Evolutionary conservation across 345 rosid species (phyloP).

Genomic region (Populus davidiana): DNA sequence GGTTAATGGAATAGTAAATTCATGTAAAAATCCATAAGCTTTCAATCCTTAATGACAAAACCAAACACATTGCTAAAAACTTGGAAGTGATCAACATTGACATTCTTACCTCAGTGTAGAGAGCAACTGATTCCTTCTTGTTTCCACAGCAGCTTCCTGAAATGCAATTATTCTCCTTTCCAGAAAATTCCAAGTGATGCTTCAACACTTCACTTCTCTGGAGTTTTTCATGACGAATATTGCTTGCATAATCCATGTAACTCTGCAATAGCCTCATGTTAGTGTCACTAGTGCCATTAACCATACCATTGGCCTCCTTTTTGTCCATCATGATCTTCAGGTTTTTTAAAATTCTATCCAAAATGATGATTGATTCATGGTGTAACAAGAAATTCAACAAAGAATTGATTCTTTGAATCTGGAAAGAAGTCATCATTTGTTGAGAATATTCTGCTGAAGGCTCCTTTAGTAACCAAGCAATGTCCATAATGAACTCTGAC

Average conservation of each 20-base stretch:
- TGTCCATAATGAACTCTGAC: constrained; percentile 68
- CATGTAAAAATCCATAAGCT: background rate
- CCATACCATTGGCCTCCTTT: constrained; percentile 25
- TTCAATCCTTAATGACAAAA: background rate
- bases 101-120: constrained; percentile 49
- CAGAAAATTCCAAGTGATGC: constrained; percentile 19
- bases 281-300: constrained; percentile 33
- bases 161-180: constrained; percentile 19
- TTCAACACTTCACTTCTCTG: constrained; percentile 20
- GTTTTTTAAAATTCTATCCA: constrained; percentile 52
- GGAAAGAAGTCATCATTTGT: constrained; percentile 39
- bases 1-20: background rate
- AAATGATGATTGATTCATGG: constrained; percentile 46
- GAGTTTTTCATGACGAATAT: constrained; percentile 32
- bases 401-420: constrained; percentile 60
- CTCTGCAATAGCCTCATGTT: constrained; percentile 43
- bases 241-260: constrained; percentile 44
- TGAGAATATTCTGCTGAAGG: constrained; percentile 53
- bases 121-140: constrained; percentile 32
- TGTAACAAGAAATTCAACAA: constrained; percentile 56
- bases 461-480: constrained; percentile 79
- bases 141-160: constrained; percentile 34
- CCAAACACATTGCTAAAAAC: background rate
- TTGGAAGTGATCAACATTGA: background rate
- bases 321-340: constrained; percentile 46